Evolutionary conservation across 2,329 filamentous ascomycete species (phyloP).

Genomic region (Blastomyces silverae): DNA sequence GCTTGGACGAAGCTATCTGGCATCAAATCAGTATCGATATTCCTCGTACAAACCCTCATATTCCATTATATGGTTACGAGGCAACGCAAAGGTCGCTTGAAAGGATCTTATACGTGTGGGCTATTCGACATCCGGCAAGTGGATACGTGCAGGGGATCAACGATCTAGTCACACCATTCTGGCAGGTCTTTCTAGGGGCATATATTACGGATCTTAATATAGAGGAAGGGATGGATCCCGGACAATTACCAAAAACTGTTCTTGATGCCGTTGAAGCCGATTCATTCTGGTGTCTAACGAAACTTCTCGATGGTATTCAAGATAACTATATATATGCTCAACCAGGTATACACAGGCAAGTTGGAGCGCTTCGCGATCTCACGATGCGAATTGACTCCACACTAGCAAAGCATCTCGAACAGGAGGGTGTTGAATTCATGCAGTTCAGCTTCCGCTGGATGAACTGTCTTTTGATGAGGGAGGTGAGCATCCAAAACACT

Average conservation of each 20-base stretch:
- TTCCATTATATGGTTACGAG: constrained; percentile 91
- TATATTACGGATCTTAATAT: constrained; percentile 95
- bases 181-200: constrained; percentile 89
- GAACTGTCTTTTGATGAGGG: constrained; percentile 97
- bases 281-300: constrained; percentile 97
- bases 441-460: constrained; percentile 99
- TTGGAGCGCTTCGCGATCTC: constrained; percentile 78
- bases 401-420: constrained; percentile 80
- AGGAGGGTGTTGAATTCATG: constrained; percentile 93
- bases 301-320: constrained; percentile 96
- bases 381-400: constrained; percentile 80
- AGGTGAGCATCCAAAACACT: constrained; percentile 92
- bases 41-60: constrained; percentile 89
- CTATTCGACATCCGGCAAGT: constrained; percentile 91
- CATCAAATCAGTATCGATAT: constrained; percentile 99
- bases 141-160: constrained; percentile 99
- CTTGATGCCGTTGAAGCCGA: constrained; percentile 96
- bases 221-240: constrained; percentile 92
- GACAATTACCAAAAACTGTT: constrained; percentile 81
- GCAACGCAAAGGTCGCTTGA: constrained; percentile 92
- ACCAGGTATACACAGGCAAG: constrained; percentile 91
- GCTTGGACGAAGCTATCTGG: constrained; percentile 95
- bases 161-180: constrained; percentile 94
- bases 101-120: constrained; percentile 94
- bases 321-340: constrained; percentile 99